Base-by-base conservation (phyloP, 345 rosid species). In the Salix viminalis region DNA sequence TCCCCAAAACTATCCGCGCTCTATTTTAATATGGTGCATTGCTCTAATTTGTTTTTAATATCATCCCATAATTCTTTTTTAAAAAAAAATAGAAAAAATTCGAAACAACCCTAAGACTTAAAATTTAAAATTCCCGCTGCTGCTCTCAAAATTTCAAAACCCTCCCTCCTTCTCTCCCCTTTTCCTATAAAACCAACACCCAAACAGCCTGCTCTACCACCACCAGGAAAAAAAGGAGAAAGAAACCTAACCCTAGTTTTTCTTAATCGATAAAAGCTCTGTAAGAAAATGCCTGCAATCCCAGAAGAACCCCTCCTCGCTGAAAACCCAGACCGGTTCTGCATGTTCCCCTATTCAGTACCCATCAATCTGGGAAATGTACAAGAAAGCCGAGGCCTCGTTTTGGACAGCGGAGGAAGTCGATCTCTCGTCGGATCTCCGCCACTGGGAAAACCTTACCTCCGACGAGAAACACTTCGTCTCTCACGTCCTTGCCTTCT, bases 371-470 rank as follows among this genome's bases (percentile, higher is more conserved):
- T 96, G 98, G 99, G 97, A 96, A 68, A 93, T 93, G 99, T 93
- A 96, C 87, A 93, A 96, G 91, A 90, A 96, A 70, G 97, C 97
- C 21, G 99, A 92, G 75, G 98, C 99, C 37, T 96, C 98, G 0
- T 96, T 96, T 65, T 96, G 99, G 97, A 96, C 98, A 2, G 98
- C 98, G 4, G 98, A 96, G 82, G 99, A 96, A 78, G 99, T 96
- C 34, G 99, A 96, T 60, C 89, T 96, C 67, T 96, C 99, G 4
- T 85, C 85, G 32, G 98, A 96, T 74, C 52, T 72, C 12, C 90
- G 91, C 39, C 92, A 92, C 75, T 93, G 99, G 99, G 97, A 90
- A 21, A 1, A 74, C 76, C 91, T 96, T 0, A 84, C 91, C 62
- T 67, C 87, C 69, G 97, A 82, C 14, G 98, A 96, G 76, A 90